These are phyloP conservation scores for Rhododendron henanense DNA, from an alignment of 148 eudicot species.

Conservation along the genomic window DNA sequence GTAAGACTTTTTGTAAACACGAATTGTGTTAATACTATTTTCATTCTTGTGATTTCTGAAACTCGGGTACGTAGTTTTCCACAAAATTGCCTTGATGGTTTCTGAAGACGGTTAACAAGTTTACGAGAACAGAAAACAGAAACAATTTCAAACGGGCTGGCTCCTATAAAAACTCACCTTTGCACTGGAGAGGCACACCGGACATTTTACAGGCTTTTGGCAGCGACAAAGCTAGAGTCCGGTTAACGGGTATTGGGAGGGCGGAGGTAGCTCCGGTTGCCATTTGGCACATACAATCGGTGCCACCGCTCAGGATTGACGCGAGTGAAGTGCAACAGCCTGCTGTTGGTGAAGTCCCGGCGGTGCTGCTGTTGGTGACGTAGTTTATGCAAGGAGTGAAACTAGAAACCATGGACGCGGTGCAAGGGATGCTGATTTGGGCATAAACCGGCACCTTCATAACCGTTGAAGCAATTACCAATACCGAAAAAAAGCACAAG, in stretches of 20 bases:
- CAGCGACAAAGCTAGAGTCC: conserved; percentile 63
- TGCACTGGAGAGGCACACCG: conserved; percentile 66
- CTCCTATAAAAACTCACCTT: conserved; percentile 35
- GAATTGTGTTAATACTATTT: too few relatives aligned
- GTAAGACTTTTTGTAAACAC: too few relatives aligned
- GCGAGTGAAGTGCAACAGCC: conserved; percentile 63
- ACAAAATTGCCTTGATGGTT: background rate
- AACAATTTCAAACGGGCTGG: background rate
- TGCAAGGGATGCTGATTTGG: conserved; percentile 45
- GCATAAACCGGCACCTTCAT: conserved; percentile 21
- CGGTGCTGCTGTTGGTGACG: conserved; percentile 40
- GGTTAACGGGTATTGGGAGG: conserved; percentile 64
- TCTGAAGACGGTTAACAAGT: background rate
- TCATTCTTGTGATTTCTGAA: background rate
- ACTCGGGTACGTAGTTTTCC: background rate
- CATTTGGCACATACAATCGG: conserved; percentile 64
- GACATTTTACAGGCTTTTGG: conserved; percentile 82
- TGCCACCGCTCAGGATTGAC: conserved; percentile 51
- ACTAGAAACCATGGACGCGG: conserved; percentile 55
- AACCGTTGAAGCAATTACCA: conserved; percentile 16
- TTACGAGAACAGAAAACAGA: background rate
- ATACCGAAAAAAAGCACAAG: background rate
- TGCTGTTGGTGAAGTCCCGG: conserved; percentile 52
- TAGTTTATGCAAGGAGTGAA: conserved; percentile 65
- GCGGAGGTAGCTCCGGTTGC: conserved; percentile 54